phyloP scores from a whole-genome alignment of 208 protist species.

The Trypanosoma congolense region DNA sequence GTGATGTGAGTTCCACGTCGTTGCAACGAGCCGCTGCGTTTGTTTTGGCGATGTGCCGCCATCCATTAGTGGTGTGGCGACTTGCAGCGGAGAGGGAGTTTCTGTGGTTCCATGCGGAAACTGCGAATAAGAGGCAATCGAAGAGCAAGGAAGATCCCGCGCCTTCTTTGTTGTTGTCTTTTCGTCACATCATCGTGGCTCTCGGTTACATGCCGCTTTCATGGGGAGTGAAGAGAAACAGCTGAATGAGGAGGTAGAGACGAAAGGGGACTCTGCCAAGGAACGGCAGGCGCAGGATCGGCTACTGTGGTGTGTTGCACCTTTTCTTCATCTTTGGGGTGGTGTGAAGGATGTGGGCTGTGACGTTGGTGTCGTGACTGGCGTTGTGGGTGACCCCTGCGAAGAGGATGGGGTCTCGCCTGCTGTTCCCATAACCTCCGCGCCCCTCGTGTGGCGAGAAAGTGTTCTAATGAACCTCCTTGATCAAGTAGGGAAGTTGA shows the following conservation, averaged over 20 bases:
- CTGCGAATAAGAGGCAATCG: not conserved
- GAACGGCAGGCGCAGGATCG: conserved; percentile 1
- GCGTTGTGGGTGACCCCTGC: not conserved
- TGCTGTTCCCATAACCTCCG: conserved; percentile 6
- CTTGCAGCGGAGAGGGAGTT: conserved; percentile 11
- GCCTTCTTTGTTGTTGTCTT: conserved; percentile 27
- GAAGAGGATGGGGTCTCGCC: not conserved
- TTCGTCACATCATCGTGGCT: conserved; percentile 32
- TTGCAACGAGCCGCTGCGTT: conserved; percentile 14
- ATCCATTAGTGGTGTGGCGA: conserved; percentile 20
- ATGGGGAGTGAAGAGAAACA: not conserved
- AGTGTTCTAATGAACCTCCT: conserved; percentile 13
- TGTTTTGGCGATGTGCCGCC: conserved; percentile 6
- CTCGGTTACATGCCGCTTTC: conserved; percentile 43
- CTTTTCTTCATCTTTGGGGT: conserved; percentile 30
- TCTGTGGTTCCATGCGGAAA: not conserved
- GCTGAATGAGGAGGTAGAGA: not conserved
- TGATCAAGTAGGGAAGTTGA: conserved; percentile 17
- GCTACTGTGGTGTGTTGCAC: conserved; percentile 26
- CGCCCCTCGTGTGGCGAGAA: conserved; percentile 21
- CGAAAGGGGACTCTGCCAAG: not conserved
- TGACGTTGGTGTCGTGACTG: not conserved
- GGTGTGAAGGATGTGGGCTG: not conserved
- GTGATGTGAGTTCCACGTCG: not conserved
- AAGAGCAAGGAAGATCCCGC: not conserved